A percentile compares a stretch with the other conserved stretches of the same genome.
These are phyloP conservation scores for Aspergillus leporis DNA, from an alignment of 495 filamentous ascomycete species.

Conservation along the genomic window DNA sequence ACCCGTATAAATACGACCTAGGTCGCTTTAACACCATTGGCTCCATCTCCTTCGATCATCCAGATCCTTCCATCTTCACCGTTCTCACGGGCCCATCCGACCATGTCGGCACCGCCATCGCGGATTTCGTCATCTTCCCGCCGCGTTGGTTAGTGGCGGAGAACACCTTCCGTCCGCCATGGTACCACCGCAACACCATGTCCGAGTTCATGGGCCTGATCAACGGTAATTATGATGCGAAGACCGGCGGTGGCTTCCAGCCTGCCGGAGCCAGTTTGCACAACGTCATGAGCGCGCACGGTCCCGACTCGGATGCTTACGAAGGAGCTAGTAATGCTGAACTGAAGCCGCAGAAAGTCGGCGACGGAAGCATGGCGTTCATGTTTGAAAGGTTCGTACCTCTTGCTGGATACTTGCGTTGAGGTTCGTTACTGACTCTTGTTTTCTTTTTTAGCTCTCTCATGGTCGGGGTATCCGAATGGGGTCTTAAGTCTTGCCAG, in stretches of 20 bases:
- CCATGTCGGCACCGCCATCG: conserved; percentile 69
- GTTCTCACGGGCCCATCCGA: conserved; percentile 77
- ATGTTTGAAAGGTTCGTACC: conserved; percentile 62
- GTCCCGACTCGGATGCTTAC: conserved; percentile 57
- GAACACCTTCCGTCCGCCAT: conserved; percentile 79
- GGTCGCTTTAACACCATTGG: conserved; percentile 78
- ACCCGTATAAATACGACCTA: conserved; percentile 87
- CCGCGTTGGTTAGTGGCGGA: conserved; percentile 78
- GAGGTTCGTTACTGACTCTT: neutral
- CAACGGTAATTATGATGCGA: conserved; percentile 67
- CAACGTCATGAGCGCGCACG: conserved; percentile 65
- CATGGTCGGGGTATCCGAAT: conserved; percentile 91
- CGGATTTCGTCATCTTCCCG: conserved; percentile 83
- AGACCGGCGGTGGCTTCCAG: conserved; percentile 63
- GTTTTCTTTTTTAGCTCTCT: conserved; percentile 57
- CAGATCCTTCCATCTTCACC: conserved; percentile 80
- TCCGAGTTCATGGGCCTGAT: conserved; percentile 59
- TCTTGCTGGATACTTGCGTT: conserved; percentile 10
- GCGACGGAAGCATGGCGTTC: conserved; percentile 64
- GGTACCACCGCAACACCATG: conserved; percentile 84
- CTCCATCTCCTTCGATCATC: conserved; percentile 73
- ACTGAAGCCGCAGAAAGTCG: conserved; percentile 59
- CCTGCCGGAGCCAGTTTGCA: conserved; percentile 63
- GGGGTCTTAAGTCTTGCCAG: conserved; percentile 79
- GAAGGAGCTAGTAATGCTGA: conserved; percentile 60